phyloP scores from a whole-genome alignment of 2,329 filamentous ascomycete genomes.

The Byssothecium circinans region DNA sequence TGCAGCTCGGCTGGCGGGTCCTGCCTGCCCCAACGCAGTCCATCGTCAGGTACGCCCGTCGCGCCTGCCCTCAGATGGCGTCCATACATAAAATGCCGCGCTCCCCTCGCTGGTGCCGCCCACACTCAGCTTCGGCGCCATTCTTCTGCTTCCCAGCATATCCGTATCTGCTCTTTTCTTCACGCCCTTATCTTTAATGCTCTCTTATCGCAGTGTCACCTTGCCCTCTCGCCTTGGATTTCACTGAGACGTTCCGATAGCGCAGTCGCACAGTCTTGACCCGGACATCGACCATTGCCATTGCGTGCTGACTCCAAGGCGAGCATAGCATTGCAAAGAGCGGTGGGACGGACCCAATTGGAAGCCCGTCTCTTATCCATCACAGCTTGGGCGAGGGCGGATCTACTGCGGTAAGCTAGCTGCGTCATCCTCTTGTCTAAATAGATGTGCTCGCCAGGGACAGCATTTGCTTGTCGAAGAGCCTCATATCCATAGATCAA shows the following conservation, averaged over 20 bases:
- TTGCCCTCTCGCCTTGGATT: conserved; percentile 10
- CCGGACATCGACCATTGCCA: conserved; percentile 1
- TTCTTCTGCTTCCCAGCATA: not conserved
- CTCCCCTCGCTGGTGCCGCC: conserved; percentile 1
- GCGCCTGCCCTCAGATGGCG: not conserved
- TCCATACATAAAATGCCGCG: not conserved
- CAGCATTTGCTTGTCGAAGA: conserved; percentile 2
- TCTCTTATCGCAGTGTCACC: conserved; percentile 15
- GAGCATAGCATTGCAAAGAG: conserved; percentile 18
- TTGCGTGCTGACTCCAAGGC: not conserved
- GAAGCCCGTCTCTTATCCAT: conserved; percentile 25
- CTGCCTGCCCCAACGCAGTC: not conserved
- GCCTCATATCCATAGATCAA: conserved; percentile 7
- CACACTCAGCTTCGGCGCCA: not conserved
- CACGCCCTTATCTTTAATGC: conserved; percentile 11
- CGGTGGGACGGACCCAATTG: conserved; percentile 40
- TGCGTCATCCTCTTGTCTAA: conserved; percentile 19
- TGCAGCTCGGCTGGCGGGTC: conserved; percentile 12
- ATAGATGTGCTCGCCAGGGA: conserved; percentile 11
- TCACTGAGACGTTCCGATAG: too few species aligned
- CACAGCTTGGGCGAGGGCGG: not conserved
- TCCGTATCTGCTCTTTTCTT: not conserved
- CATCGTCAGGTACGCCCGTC: conserved; percentile 3
- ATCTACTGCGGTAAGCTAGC: conserved; percentile 24
- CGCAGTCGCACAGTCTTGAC: too few species aligned